Percentiles rank a stretch among this genome's conserved stretches.
Evolutionary conservation across 495 filamentous ascomycete genomes (phyloP).

Genomic region (Hypoxylon perforatum): DNA sequence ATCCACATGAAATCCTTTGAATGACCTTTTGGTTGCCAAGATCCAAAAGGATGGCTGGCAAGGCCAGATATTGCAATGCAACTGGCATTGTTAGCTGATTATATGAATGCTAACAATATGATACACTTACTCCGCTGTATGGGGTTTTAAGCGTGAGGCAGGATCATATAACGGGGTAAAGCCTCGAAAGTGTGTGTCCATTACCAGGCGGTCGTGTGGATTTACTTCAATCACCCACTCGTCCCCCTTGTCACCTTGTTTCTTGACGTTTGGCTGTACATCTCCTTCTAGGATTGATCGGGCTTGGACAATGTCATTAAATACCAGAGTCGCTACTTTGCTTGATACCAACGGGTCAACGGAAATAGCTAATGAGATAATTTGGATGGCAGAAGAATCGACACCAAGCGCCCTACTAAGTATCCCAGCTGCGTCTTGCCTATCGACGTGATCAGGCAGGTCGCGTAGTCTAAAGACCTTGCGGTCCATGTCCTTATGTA

Average conservation of each 20-base stretch:
- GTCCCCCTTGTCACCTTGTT: neutral
- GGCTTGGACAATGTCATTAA: conserved; percentile 1
- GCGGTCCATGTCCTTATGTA: neutral
- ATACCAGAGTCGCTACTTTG: conserved; percentile 26
- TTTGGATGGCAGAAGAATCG: conserved; percentile 5
- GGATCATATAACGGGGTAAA: conserved; percentile 24
- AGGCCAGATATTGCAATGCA: conserved; percentile 38
- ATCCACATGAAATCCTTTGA: conserved; percentile 47
- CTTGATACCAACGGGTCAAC: conserved; percentile 18
- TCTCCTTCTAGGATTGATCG: conserved; percentile 4
- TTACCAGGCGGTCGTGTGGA: conserved; percentile 5
- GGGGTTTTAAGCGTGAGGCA: neutral
- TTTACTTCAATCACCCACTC: conserved; percentile 13
- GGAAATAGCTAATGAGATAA: conserved; percentile 24
- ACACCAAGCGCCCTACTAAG: conserved; percentile 18
- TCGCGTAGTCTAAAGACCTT: neutral
- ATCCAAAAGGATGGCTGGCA: conserved; percentile 28
- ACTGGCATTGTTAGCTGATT: neutral
- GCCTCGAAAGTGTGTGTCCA: conserved; percentile 26
- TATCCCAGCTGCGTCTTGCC: neutral
- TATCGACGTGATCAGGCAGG: neutral
- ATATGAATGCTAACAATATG: neutral
- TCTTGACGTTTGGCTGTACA: conserved; percentile 1
- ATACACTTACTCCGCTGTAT: conserved; percentile 9
- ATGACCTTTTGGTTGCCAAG: conserved; percentile 32